Conservation (phyloP, 2,329 filamentous ascomycete species). For the Aspergillus intermedius region DNA sequence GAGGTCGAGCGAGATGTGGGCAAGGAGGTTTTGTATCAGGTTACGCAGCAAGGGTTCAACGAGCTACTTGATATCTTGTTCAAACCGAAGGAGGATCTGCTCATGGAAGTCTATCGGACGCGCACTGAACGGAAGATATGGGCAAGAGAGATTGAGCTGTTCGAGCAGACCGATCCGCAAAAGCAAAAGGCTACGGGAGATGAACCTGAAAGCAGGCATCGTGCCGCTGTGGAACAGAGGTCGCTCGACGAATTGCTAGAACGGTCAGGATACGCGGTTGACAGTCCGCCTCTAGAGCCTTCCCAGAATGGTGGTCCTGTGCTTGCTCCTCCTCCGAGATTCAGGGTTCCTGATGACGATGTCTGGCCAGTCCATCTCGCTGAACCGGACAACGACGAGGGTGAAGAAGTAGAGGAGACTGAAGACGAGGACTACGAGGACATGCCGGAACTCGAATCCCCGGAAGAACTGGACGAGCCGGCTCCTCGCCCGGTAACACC, state of each 20-base stretch:
- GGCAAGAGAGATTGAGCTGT: constrained; percentile 36
- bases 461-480: constrained; percentile 1
- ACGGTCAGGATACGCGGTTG: constrained; percentile 34
- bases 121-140: constrained; percentile 54
- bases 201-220: neutral
- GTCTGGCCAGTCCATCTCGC: constrained; percentile 15
- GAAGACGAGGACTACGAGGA: neutral
- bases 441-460: too few relatives aligned
- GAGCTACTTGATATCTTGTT: constrained; percentile 86
- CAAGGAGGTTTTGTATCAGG: constrained; percentile 82
- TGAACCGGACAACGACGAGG: constrained; percentile 12
- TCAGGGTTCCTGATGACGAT: constrained; percentile 17
- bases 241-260: constrained; percentile 39
- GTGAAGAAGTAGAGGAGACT: constrained; percentile 4
- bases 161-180: constrained; percentile 24
- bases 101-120: constrained; percentile 61
- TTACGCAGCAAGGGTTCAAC: constrained; percentile 88
- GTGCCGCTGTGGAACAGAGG: constrained; percentile 15
- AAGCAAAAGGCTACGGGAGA: constrained; percentile 8
- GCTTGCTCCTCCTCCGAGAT: constrained; percentile 18
- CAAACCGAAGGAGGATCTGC: constrained; percentile 68
- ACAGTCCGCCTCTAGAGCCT: constrained; percentile 17
- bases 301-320: constrained; percentile 15
- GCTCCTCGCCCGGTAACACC: constrained; percentile 2
- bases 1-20: constrained; percentile 76